These are phyloP conservation scores for Trametes versicolor DNA, from an alignment of 1,284 basidiomycete genomes.

Conservation along the genomic window DNA sequence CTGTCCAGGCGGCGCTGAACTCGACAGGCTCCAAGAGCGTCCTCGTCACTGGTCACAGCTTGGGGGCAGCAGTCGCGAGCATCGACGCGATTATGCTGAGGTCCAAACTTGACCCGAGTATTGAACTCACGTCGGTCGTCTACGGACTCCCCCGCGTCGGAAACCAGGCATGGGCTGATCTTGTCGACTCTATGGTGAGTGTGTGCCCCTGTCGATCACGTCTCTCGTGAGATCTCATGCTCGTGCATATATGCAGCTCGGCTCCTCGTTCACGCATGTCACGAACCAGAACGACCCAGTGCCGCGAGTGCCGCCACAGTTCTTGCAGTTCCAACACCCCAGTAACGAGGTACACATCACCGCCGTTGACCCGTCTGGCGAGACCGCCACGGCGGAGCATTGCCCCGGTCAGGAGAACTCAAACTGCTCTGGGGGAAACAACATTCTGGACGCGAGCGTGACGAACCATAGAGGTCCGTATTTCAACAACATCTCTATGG, in stretches of 20 bases:
- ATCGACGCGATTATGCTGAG: constrained; percentile 55
- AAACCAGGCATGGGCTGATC: constrained; percentile 55
- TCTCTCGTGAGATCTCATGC: background rate
- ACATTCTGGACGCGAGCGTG: constrained; percentile 32
- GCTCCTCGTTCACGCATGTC: constrained; percentile 42
- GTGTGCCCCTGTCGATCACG: constrained; percentile 10
- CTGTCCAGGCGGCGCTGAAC: constrained; percentile 49
- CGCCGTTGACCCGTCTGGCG: constrained; percentile 39
- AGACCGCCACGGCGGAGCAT: constrained; percentile 33
- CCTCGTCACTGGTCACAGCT: constrained; percentile 48
- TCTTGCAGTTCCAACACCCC: constrained; percentile 48
- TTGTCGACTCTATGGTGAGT: constrained; percentile 49
- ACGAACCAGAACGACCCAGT: constrained; percentile 50
- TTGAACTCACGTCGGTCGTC: constrained; percentile 22
- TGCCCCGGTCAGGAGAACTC: constrained; percentile 46
- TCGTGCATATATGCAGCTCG: constrained; percentile 18
- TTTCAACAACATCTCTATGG: constrained; percentile 32
- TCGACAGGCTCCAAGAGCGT: constrained; percentile 49
- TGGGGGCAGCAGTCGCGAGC: constrained; percentile 55
- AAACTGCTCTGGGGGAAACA: constrained; percentile 37
- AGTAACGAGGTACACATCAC: constrained; percentile 50
- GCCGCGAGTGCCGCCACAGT: constrained; percentile 46
- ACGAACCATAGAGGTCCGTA: constrained; percentile 40
- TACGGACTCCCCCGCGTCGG: constrained; percentile 49
- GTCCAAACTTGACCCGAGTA: constrained; percentile 42